phyloP scores from a whole-genome alignment of 352 stramenopile species.

The Globisporangium radiosum region DNA sequence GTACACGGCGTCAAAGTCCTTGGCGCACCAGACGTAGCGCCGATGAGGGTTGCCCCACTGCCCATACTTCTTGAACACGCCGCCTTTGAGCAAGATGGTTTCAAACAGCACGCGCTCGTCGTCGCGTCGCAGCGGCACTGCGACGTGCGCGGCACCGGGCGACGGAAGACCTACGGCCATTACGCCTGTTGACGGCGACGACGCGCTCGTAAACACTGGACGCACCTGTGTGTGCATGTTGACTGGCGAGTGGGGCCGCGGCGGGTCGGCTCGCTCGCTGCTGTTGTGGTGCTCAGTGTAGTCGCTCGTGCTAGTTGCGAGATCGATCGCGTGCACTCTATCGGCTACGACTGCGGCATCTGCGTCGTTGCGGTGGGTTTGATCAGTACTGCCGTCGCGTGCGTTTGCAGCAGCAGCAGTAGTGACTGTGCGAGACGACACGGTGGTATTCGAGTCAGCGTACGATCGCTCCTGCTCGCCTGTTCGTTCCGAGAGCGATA shows the following conservation, averaged over 20 bases:
- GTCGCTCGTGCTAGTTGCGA: neutral
- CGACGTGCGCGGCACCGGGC: neutral
- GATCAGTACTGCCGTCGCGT: neutral
- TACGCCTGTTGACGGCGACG: neutral
- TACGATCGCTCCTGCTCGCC: neutral
- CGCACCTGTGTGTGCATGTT: conserved; percentile 1
- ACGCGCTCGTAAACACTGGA: neutral
- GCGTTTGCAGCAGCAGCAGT: too few species aligned
- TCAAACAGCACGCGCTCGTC: conserved; percentile 46
- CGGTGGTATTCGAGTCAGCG: neutral
- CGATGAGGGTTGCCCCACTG: conserved; percentile 72
- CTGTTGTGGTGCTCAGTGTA: neutral
- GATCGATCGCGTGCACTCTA: too few species aligned
- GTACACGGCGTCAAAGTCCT: conserved; percentile 54
- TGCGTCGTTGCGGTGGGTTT: neutral
- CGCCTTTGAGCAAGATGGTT: conserved; percentile 57
- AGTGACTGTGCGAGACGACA: neutral
- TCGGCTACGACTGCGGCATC: neutral
- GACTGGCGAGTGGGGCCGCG: neutral
- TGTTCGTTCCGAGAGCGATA: neutral
- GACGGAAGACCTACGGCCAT: too few species aligned
- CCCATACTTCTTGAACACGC: conserved; percentile 71
- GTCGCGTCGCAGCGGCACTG: conserved; percentile 3
- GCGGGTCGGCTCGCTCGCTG: neutral
- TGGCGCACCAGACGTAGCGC: conserved; percentile 65